Percentiles rank a stretch among this genome's conserved stretches.
Evolutionary conservation across 1,284 basidiomycete genomes (phyloP).

Genomic region (Inonotus hispidus): DNA sequence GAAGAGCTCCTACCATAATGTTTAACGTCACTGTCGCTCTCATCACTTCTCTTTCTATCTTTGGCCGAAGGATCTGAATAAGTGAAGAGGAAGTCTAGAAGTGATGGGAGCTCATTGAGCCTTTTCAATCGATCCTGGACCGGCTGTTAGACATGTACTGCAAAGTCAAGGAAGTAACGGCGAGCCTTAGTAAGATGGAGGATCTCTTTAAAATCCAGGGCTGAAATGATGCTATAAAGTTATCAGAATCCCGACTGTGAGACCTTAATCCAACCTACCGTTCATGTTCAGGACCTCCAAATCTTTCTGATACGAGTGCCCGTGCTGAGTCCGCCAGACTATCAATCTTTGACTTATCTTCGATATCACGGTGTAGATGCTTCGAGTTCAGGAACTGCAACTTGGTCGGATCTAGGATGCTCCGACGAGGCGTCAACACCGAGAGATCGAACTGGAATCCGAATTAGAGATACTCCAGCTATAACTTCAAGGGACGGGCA

Average conservation of each 20-base stretch:
- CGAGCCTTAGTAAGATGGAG: slow-evolving; percentile 10
- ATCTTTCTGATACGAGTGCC: not conserved
- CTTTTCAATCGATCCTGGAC: slow-evolving; percentile 12
- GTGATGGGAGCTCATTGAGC: slow-evolving; percentile 8
- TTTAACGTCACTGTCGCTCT: not conserved
- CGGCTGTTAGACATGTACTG: not conserved
- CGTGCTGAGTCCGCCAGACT: not conserved
- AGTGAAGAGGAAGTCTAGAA: slow-evolving; percentile 12
- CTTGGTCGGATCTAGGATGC: slow-evolving; percentile 66
- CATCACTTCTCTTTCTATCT: not conserved
- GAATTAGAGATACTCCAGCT: not conserved
- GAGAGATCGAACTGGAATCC: slow-evolving; percentile 59
- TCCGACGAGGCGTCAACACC: slow-evolving; percentile 68
- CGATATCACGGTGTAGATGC: slow-evolving; percentile 46
- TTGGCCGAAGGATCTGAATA: not conserved
- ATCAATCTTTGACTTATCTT: not conserved
- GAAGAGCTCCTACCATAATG: slow-evolving; percentile 1
- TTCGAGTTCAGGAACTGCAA: slow-evolving; percentile 76
- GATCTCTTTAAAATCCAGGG: slow-evolving; percentile 8
- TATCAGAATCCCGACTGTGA: not conserved
- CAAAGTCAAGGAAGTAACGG: not conserved
- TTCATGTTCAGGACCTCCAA: not conserved
- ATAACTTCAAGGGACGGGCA: slow-evolving; percentile 12
- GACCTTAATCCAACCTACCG: not conserved
- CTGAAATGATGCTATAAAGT: not conserved